Conservation (phyloP, 768 basidiomycete species). For the Tricholoma flavovirens region DNA sequence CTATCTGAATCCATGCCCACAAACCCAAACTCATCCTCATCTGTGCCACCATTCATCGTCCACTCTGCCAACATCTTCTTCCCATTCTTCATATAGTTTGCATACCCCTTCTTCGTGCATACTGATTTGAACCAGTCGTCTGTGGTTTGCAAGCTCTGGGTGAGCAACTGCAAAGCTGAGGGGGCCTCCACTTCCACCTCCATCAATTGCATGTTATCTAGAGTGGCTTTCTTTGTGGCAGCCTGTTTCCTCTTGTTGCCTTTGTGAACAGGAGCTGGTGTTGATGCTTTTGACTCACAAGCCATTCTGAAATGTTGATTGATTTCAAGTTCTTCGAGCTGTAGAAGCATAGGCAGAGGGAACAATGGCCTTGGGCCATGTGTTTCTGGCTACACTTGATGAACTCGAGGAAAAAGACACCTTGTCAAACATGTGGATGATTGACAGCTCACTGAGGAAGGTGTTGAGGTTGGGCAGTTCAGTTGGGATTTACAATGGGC, state of each 20-base stretch:
- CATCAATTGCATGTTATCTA: background rate
- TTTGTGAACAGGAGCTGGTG: background rate
- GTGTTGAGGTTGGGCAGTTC: no score
- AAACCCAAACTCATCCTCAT: background rate
- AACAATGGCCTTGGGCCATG: no score
- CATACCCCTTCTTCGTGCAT: constrained; percentile 12
- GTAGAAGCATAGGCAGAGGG: background rate
- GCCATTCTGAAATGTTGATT: background rate
- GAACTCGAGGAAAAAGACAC: no score
- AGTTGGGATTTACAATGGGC: no score
- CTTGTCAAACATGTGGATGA: no score
- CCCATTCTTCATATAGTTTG: constrained; percentile 16
- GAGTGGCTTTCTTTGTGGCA: background rate
- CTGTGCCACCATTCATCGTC: background rate
- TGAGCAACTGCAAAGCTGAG: constrained; percentile 1
- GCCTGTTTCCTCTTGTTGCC: background rate
- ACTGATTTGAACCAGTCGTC: constrained; percentile 17
- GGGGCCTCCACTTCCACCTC: background rate
- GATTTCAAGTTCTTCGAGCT: background rate
- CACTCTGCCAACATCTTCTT: constrained; percentile 6
- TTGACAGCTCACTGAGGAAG: no score
- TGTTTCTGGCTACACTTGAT: no score
- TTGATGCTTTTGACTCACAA: background rate
- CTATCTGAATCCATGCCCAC: background rate
- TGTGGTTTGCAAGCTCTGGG: constrained; percentile 11